phyloP scores from a whole-genome alignment of 495 filamentous ascomycete genomes.

The Lasiosphaeriaceae sp. region DNA sequence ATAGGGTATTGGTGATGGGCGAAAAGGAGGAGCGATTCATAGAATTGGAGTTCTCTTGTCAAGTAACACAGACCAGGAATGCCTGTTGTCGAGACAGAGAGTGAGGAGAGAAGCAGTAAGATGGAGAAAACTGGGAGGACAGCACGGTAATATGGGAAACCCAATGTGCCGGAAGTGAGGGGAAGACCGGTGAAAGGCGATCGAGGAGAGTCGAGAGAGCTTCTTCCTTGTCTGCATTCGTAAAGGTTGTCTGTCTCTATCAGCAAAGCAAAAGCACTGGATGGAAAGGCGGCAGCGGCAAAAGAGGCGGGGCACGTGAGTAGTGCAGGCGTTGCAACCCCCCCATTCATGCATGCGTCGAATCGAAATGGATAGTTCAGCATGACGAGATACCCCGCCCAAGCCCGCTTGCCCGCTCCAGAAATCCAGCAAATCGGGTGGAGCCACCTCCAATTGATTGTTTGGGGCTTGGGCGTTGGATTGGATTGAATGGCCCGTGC shows the following conservation, averaged over 20 bases:
- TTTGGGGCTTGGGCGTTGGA: too few species aligned
- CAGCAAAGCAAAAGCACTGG: too few species aligned
- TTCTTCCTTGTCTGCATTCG: background rate
- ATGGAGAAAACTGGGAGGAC: background rate
- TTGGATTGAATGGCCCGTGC: background rate
- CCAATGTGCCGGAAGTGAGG: slow-evolving; percentile 15
- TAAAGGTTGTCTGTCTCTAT: background rate
- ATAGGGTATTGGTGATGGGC: background rate
- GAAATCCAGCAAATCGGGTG: background rate
- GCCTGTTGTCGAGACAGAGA: background rate
- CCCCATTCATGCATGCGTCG: too few species aligned
- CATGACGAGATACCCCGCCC: slow-evolving; percentile 23
- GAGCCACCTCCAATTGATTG: too few species aligned
- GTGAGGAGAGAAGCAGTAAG: background rate
- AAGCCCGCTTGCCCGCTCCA: too few species aligned
- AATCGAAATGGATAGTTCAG: background rate
- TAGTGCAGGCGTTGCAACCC: background rate
- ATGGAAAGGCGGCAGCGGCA: slow-evolving; percentile 10
- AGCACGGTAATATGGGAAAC: background rate
- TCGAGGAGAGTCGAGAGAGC: slow-evolving; percentile 1
- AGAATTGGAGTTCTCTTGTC: too few species aligned
- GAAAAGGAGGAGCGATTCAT: background rate
- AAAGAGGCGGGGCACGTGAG: slow-evolving; percentile 24
- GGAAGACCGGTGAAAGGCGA: slow-evolving; percentile 14
- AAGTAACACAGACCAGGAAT: background rate